phyloP scores from a whole-genome alignment of 1,284 basidiomycete genomes.

The Phenoliferia sp. region DNA sequence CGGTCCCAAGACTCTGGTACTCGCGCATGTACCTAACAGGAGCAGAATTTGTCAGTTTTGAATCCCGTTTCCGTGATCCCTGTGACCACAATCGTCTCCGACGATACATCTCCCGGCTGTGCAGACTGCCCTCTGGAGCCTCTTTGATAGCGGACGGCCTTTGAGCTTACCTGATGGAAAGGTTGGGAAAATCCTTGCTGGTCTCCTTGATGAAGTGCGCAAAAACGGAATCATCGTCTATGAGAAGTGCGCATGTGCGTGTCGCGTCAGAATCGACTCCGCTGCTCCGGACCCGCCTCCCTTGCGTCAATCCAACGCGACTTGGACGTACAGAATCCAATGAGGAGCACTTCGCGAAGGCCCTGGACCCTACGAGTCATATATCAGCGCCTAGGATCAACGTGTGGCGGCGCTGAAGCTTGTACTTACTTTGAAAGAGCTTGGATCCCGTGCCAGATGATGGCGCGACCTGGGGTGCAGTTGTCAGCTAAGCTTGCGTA shows the following conservation, averaged over 20 bases:
- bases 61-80: not conserved
- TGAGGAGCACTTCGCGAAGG: constrained; percentile 48
- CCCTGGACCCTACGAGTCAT: constrained; percentile 40
- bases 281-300: too few relatives aligned
- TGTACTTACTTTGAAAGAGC: constrained; percentile 44
- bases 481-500: constrained; percentile 43
- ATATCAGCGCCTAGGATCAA: not conserved
- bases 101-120: not conserved
- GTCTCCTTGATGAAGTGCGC: constrained; percentile 48
- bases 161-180: constrained; percentile 43
- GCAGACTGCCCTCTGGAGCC: too few relatives aligned
- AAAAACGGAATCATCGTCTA: constrained; percentile 48
- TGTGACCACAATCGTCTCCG: not conserved
- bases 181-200: constrained; percentile 49
- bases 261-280: too few relatives aligned
- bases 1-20: constrained; percentile 50
- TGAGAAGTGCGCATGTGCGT: not conserved
- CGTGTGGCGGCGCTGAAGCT: not conserved
- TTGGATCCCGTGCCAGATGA: constrained; percentile 51
- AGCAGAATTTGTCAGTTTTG: not conserved
- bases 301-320: not conserved
- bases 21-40: constrained; percentile 48
- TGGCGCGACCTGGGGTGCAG: constrained; percentile 46
- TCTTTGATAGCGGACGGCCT: too few relatives aligned
- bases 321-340: constrained; percentile 45